Base-by-base conservation (phyloP, 768 basidiomycete genomes). In the Suillus paluster region DNA sequence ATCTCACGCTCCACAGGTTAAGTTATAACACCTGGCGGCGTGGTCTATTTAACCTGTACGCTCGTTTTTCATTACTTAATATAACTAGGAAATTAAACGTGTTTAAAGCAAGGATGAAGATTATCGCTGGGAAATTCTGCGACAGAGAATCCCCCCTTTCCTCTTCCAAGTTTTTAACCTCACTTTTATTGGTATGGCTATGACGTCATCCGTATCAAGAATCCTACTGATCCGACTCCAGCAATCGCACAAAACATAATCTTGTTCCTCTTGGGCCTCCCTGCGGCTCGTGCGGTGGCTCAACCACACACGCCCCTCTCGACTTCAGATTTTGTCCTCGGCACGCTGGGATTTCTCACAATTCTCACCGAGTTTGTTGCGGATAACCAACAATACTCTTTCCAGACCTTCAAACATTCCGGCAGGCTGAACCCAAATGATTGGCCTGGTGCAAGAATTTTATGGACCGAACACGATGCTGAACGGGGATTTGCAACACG, bases 371-470 rank as follows among this genome's bases (percentile, higher is more conserved):
- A 99, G 71, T 94, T 92, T 77, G 86, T 84, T 1, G 84, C 96
- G 5, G 97, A 99, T 74, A 95, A 96, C 67, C 93, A 95, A 72
- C 97, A 98, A 68, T 95, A 85, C 74, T 86, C 90, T 4, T 97
- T 82, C 75, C 92, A 94, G 65, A 84, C 84, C 0, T 91, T 87
- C 76, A 98, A 99, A 73, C 86, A 73, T 72, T 19, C 77, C 63
- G 70, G 64, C 64, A 79, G 64, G 68, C 67, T 66, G 69, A 71
- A 53, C 61, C 72, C 36, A 70, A 77, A 58, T 38, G 85, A 92
- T 11, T 90, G 92, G 89, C 75, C 78, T 25, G 86, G 86, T 9
- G 84, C 90, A 4, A 80, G 85, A 27, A 81, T 92, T n/a, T 62
- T 77, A 6, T 91, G 90, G 84, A 86, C 86, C 1, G 79, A 83